These are phyloP conservation scores for Coriaria nepalensis DNA, from an alignment of 306 rosid genomes.

Conservation along the genomic window DNA sequence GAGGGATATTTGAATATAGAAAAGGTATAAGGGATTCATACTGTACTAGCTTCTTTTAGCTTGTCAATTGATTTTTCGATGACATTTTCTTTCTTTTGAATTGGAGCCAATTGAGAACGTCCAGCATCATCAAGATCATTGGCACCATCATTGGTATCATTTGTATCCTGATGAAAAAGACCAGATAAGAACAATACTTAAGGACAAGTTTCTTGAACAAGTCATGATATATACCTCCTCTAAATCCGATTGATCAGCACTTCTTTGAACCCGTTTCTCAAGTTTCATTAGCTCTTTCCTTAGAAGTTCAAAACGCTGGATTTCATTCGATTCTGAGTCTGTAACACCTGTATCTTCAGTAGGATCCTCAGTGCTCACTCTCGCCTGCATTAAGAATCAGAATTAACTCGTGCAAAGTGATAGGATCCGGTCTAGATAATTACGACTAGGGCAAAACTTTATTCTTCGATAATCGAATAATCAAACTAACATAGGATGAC, in stretches of 20 bases:
- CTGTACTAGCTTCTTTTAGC: conserved; percentile 73
- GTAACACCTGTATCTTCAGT: conserved; percentile 30
- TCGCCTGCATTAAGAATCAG: conserved; percentile 44
- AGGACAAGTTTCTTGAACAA: background rate
- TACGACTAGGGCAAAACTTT: no score
- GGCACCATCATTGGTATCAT: conserved; percentile 33
- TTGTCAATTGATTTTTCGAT: conserved; percentile 61
- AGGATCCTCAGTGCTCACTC: conserved; percentile 31
- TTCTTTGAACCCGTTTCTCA: conserved; percentile 73
- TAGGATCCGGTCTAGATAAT: no score
- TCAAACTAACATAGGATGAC: no score
- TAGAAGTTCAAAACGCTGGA: conserved; percentile 68
- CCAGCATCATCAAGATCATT: conserved; percentile 22
- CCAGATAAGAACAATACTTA: conserved; percentile 5
- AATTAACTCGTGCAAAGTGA: background rate
- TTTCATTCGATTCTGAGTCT: conserved; percentile 51
- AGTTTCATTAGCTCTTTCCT: conserved; percentile 79
- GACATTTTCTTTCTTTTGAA: conserved; percentile 51
- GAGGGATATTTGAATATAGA: conserved; percentile 2
- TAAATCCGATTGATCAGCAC: conserved; percentile 57
- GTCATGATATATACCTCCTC: conserved; percentile 34
- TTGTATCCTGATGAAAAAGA: conserved; percentile 32
- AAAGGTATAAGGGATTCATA: conserved; percentile 22
- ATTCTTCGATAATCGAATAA: no score
- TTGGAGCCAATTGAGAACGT: conserved; percentile 34